Evolutionary conservation across 2,329 filamentous ascomycete species (phyloP).

Genomic region (Xylaria sp.): DNA sequence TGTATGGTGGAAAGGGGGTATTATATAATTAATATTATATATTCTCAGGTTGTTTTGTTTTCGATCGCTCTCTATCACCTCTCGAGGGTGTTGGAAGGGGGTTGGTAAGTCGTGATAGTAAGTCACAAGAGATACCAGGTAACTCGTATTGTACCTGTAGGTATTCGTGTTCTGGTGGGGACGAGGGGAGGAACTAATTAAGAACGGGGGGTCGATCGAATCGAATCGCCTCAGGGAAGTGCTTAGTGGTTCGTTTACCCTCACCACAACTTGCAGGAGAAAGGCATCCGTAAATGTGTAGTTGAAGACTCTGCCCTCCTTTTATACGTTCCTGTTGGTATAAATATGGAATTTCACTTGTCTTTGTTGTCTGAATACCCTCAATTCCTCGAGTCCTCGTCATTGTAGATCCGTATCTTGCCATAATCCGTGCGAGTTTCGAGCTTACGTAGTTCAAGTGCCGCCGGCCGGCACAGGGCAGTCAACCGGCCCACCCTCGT

Average conservation of each 20-base stretch:
- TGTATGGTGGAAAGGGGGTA: neutral
- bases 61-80: neutral
- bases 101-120: neutral
- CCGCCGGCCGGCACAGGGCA: conserved; percentile 9
- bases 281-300: neutral
- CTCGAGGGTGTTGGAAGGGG: neutral
- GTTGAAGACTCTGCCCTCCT: neutral
- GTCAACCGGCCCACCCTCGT: conserved; percentile 8
- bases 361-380: neutral
- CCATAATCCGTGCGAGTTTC: neutral
- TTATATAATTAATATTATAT: neutral
- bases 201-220: neutral
- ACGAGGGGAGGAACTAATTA: neutral
- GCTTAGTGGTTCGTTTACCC: conserved; percentile 4
- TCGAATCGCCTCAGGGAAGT: conserved; percentile 3
- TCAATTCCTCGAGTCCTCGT: too few relatives aligned
- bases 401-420: neutral
- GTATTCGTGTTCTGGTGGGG: neutral
- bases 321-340: neutral
- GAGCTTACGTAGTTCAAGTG: conserved; percentile 12
- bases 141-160: neutral
- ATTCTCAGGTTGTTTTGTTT: neutral
- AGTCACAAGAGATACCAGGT: neutral
- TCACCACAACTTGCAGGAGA: neutral
- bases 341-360: neutral